Evolutionary conservation across 768 basidiomycete genomes (phyloP), one percentile per base, ranked within the genome.

Genomic region (Tricholoma sp.): DNA sequence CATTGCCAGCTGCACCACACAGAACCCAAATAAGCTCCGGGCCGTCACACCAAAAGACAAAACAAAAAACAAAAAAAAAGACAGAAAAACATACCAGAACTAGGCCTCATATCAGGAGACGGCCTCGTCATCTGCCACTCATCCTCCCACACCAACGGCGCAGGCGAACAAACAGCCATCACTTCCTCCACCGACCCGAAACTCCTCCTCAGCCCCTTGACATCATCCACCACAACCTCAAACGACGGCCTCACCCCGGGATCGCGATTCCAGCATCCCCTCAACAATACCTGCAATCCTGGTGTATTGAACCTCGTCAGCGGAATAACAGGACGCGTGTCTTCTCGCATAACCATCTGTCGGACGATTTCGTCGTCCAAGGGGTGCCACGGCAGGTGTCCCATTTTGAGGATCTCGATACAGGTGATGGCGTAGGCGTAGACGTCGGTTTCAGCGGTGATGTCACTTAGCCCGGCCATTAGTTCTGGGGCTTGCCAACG

Each of bases 401-500:
- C 86, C 71, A 83, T 81, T 0, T 79, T 77, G 22, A 87, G 69
- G 54, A 88, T 80, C 66, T 88, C 86, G 9, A 83, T 71, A 56
- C 85, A 88, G 41, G 76, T 76, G 54, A 90, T 83, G 0, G 83
- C 82, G 64, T 81, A 91, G 1, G 87, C 80, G 54, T 88, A 91
- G 4, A 89, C 80, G 64, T 90, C 88, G 50, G 78, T 79, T 29
- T 81, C 77, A 2, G 74, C 68, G 0, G 84, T 88, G 3, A 60
- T 52, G 54, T 68, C 67, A 9, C 73, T 70, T 5, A 71, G 63
- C 2, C 82, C 85, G 18, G 66, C 65, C 69, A 88, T 73, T 37
- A 88, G 69, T 65, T 90, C 87, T 0, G 89, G 89, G 4, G 84
- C 82, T 61, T 81, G 82, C 88, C 89, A 91, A 31, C 86, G 76